Percentiles rank a stretch among this genome's conserved stretches.
phyloP scores from a whole-genome alignment of 73 alveolate species.

The Vitrella brassicaformis region DNA sequence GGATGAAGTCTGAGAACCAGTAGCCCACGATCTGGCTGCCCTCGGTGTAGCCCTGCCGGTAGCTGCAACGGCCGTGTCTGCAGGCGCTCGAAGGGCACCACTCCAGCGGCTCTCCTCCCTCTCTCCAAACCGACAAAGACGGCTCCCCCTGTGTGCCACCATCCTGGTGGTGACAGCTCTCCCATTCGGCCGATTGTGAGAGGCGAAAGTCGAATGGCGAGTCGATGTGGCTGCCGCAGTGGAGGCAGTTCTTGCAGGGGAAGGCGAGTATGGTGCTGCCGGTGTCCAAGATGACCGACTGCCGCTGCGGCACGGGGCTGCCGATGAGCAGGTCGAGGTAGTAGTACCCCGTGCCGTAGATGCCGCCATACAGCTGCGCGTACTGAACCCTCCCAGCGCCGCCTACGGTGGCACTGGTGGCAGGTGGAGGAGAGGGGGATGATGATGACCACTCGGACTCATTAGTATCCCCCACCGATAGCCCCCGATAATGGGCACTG shows the following conservation, averaged over 20 bases:
- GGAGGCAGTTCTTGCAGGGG: conserved; percentile 43
- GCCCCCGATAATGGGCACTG: too few relatives aligned
- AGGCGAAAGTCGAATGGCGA: conserved; percentile 14
- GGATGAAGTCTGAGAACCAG: conserved; percentile 29
- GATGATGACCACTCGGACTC: too few relatives aligned
- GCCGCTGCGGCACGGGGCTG: conserved; percentile 7
- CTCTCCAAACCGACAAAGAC: too few relatives aligned
- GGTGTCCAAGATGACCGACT: neutral
- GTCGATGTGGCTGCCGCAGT: conserved; percentile 40
- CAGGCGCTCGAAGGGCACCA: neutral
- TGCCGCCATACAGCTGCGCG: neutral
- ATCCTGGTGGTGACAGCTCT: neutral
- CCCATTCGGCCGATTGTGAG: conserved; percentile 7
- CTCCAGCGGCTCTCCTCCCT: neutral
- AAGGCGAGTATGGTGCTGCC: conserved; percentile 37
- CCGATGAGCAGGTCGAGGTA: conserved; percentile 15
- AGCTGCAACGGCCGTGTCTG: conserved; percentile 19
- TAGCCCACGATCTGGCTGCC: conserved; percentile 40
- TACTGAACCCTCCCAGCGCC: too few relatives aligned
- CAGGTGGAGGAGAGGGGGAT: too few relatives aligned
- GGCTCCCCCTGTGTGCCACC: neutral
- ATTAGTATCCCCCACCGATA: too few relatives aligned
- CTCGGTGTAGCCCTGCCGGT: conserved; percentile 22
- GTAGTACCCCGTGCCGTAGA: conserved; percentile 5
- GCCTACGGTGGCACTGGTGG: too few relatives aligned